Evolutionary conservation across 208 protist genomes (phyloP).

Genomic region (Leishmania aethiopica): DNA sequence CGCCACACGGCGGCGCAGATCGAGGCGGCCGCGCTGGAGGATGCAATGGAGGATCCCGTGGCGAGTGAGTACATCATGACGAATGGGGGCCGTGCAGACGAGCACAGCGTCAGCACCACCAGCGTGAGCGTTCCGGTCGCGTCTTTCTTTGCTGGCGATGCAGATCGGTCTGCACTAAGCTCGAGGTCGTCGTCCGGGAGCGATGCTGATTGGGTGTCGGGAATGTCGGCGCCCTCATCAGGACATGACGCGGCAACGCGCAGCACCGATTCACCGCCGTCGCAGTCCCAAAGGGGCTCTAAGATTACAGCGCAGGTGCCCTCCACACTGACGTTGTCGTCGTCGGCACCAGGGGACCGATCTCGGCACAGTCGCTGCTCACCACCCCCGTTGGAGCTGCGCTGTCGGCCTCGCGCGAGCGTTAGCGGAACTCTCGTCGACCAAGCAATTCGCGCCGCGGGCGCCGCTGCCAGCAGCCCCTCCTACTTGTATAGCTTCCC

Average conservation of each 20-base stretch:
- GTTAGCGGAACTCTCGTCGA: background rate
- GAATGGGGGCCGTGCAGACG: constrained; percentile 14
- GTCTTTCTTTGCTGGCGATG: background rate
- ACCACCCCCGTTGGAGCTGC: background rate
- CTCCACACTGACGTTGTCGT: background rate
- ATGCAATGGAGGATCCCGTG: constrained; percentile 20
- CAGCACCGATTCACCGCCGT: background rate
- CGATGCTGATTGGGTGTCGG: background rate
- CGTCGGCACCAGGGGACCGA: background rate
- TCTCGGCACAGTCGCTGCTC: background rate
- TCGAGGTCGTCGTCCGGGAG: background rate
- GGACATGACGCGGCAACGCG: background rate
- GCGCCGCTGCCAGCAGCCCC: background rate
- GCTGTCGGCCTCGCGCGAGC: too few species aligned
- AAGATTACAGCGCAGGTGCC: background rate
- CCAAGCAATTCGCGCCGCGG: background rate
- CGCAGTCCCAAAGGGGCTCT: background rate
- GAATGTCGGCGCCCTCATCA: background rate
- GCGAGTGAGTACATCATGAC: constrained; percentile 32
- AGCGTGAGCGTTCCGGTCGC: background rate
- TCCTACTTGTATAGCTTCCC: constrained; percentile 6
- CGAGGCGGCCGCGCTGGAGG: constrained; percentile 19
- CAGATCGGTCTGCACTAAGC: background rate
- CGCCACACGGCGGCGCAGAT: constrained; percentile 4
- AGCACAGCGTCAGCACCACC: background rate